These are phyloP conservation scores for Sisymbrium altissimum DNA, from an alignment of 345 rosid species.

Conservation along the genomic window DNA sequence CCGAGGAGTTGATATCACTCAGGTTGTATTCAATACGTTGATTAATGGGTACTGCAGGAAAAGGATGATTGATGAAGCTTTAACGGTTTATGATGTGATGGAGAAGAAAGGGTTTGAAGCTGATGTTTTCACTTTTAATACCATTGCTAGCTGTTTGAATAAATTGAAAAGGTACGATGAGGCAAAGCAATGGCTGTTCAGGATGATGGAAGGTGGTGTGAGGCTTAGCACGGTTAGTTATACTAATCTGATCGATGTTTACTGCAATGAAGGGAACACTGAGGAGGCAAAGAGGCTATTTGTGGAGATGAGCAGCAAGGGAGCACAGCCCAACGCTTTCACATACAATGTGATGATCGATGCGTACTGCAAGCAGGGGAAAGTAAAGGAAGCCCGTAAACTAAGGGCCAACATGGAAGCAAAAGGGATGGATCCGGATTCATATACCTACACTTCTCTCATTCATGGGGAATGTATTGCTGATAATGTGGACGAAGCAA, in stretches of 20 bases:
- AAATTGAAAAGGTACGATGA: constrained; percentile 55
- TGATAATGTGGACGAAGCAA: constrained; percentile 61
- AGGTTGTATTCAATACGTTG: constrained; percentile 61
- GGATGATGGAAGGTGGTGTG: constrained; percentile 52
- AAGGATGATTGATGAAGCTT: constrained; percentile 76
- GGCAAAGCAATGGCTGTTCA: constrained; percentile 61
- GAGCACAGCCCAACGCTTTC: constrained; percentile 46
- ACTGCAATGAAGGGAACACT: constrained; percentile 77
- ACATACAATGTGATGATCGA: constrained; percentile 69
- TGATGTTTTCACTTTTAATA: constrained; percentile 61
- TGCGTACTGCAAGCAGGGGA: constrained; percentile 65
- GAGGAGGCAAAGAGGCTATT: constrained; percentile 68
- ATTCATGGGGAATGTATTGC: constrained; percentile 70
- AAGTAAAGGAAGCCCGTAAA: constrained; percentile 57
- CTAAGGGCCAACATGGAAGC: constrained; percentile 56
- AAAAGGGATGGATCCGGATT: constrained; percentile 48
- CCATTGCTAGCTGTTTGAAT: constrained; percentile 58
- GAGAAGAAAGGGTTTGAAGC: constrained; percentile 64
- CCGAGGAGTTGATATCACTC: constrained; percentile 46
- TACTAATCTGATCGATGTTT: constrained; percentile 68
- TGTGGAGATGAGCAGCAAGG: constrained; percentile 55
- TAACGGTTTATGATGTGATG: constrained; percentile 45
- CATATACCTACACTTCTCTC: constrained; percentile 71
- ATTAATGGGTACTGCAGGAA: constrained; percentile 65
- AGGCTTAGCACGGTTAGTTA: constrained; percentile 52